Evolutionary conservation across 768 basidiomycete genomes (phyloP).

Genomic region (Lactifluus piperatus): DNA sequence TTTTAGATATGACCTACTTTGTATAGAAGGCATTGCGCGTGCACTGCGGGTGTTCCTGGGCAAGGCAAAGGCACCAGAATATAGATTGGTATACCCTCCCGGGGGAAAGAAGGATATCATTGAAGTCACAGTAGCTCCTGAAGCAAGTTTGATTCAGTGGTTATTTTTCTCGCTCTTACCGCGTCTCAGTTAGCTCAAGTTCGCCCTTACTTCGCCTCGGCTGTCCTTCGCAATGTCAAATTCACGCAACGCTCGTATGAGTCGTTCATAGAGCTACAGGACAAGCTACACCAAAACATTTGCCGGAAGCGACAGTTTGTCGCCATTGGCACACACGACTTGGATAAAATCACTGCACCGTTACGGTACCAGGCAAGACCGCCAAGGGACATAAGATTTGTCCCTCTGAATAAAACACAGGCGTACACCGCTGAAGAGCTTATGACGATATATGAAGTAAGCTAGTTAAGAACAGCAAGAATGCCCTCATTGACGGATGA

Average conservation of each 20-base stretch:
- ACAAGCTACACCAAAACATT: slow-evolving; percentile 96
- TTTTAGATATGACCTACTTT: slow-evolving; percentile 89
- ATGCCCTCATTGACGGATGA: background rate
- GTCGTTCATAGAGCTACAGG: slow-evolving; percentile 98
- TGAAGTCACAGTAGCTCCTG: slow-evolving; percentile 59
- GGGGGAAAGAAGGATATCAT: slow-evolving; percentile 59
- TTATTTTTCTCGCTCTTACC: background rate
- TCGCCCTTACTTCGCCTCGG: slow-evolving; percentile 86
- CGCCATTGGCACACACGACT: slow-evolving; percentile 94
- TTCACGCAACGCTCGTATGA: slow-evolving; percentile 87
- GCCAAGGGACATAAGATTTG: slow-evolving; percentile 87
- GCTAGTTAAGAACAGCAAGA: slow-evolving; percentile 17
- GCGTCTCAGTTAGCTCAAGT: slow-evolving; percentile 61
- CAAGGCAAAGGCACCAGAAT: slow-evolving; percentile 55
- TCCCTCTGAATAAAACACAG: slow-evolving; percentile 72
- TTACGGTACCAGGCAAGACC: slow-evolving; percentile 80
- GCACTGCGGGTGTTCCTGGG: slow-evolving; percentile 78
- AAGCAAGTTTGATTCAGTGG: slow-evolving; percentile 40
- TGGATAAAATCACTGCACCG: slow-evolving; percentile 80
- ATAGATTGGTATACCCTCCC: slow-evolving; percentile 63
- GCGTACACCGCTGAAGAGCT: slow-evolving; percentile 82
- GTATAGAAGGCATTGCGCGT: slow-evolving; percentile 91
- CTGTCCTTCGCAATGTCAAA: slow-evolving; percentile 80
- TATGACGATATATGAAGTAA: slow-evolving; percentile 89
- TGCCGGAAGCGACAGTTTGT: slow-evolving; percentile 86